These are phyloP conservation scores for Phytophthora syringae DNA, from an alignment of 352 stramenopile species.

Conservation along the genomic window DNA sequence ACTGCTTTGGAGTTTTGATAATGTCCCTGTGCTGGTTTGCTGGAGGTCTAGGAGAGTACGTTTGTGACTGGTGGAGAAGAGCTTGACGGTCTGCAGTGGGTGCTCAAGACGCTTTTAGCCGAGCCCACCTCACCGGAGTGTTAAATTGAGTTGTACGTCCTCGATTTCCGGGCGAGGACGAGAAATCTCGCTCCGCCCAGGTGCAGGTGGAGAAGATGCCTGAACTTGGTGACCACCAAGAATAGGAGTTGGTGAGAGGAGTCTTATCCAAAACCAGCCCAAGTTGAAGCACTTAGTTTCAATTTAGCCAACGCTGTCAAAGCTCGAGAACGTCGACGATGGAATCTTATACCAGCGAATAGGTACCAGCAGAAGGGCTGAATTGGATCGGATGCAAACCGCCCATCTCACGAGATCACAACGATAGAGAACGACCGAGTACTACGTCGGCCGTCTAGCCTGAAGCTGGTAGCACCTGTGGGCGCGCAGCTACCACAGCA, in stretches of 20 bases:
- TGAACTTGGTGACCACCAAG: constrained; percentile 1
- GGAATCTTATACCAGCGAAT: no score
- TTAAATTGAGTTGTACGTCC: constrained; percentile 16
- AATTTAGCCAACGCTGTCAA: no score
- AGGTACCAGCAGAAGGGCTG: no score
- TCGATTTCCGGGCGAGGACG: constrained; percentile 13
- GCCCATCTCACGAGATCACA: no score
- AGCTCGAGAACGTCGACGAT: no score
- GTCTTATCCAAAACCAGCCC: no score
- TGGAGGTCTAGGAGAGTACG: constrained; percentile 26
- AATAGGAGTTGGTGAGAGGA: constrained; percentile 20
- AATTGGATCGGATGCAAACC: no score
- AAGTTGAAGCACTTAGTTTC: no score
- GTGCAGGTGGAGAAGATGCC: constrained; percentile 5
- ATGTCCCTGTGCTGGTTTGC: no score
- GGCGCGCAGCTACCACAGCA: constrained; percentile 34
- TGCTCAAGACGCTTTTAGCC: constrained; percentile 6
- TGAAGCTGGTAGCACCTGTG: neutral
- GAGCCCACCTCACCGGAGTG: neutral
- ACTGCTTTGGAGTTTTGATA: no score
- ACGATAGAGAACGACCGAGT: no score
- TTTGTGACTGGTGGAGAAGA: constrained; percentile 22
- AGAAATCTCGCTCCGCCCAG: constrained; percentile 10
- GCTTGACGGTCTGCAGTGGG: constrained; percentile 9
- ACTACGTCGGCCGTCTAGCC: neutral